Base-by-base conservation (phyloP, 78 protist genomes). In the Creolimax fragrantissima region DNA sequence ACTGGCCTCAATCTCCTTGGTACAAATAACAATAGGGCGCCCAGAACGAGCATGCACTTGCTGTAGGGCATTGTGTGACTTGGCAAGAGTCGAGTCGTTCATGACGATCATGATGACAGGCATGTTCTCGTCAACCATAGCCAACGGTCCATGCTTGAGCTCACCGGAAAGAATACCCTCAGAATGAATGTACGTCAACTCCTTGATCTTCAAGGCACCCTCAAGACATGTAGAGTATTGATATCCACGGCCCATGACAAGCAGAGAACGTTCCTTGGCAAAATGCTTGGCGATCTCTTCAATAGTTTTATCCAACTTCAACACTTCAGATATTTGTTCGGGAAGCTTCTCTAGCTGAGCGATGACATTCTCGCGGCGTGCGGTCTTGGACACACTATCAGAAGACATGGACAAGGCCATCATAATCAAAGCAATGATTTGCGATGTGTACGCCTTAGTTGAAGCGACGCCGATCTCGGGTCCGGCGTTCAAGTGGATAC, bases 71-170 rank as follows among this genome's bases (percentile, higher is more conserved):
- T 90, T 90, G 89, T 89, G 89, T 17, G 44, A 42, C 39, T 93
- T 88, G 39, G 45, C 35, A 39, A 44, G 45, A 24, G 94, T 86
- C 7, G 39, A 7, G 85, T 86, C 91, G 83, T 95, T 94, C 39
- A 92, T 4, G 44, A 90, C 66, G 37, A 98, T 94, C 39, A 96
- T 32, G 42, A 98, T 90, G 35, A 97, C 93, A 35, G 98, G 97
- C 45, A 96, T 95, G 44, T 90, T 83, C 47, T 95, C 94, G 35
- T 96, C 98, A 45, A 98, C 94, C 41, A 98, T 93, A 3, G 99
- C 99, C 3, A 98, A 94, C 7, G 99, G 99, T 2, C 99, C 99
- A 94, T 98, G 99, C 96, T 98, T 98, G 45, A 98, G 92, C 89
- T 97, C 99, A 11, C 99, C 99, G 6, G 98, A 95, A 35, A 94